Percentiles rank a stretch among this genome's conserved stretches.
Conservation (phyloP, 2,329 filamentous ascomycete species). For the Echinosphaeria canescens region DNA sequence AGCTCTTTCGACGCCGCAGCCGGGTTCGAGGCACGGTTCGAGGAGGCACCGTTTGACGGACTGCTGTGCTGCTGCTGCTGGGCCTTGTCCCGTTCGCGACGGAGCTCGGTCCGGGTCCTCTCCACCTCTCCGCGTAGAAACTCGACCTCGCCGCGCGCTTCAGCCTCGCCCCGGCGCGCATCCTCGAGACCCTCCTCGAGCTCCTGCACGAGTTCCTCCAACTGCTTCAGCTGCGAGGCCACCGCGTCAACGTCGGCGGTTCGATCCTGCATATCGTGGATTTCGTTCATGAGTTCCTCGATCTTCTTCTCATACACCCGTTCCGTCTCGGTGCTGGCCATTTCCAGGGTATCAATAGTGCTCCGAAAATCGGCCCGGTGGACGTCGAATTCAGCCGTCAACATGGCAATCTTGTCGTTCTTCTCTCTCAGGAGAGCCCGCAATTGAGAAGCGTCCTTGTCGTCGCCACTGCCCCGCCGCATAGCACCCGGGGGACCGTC, state of each 20-base stretch:
- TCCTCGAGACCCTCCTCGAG: constrained; percentile 94
- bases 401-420: constrained; percentile 86
- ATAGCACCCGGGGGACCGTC: constrained; percentile 13
- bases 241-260: constrained; percentile 84
- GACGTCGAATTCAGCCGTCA: constrained; percentile 86
- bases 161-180: constrained; percentile 79
- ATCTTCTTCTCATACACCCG: constrained; percentile 90
- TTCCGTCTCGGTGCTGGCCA: constrained; percentile 89
- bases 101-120: constrained; percentile 67
- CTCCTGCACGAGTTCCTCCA: constrained; percentile 92
- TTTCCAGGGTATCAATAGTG: constrained; percentile 88
- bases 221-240: constrained; percentile 75
- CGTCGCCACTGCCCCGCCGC: constrained; percentile 29
- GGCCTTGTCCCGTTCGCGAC: constrained; percentile 71
- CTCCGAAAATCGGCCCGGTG: constrained; percentile 91
- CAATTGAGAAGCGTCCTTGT: constrained; percentile 55
- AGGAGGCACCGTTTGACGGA: no score
- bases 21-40: constrained; percentile 9
- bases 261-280: constrained; percentile 62
- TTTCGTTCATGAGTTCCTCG: constrained; percentile 63
- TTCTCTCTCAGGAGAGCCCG: constrained; percentile 76
- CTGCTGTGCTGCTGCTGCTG: no score
- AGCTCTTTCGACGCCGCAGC: constrained; percentile 45
- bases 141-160: constrained; percentile 88
- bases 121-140: constrained; percentile 92